Percentiles rank a stretch among this genome's conserved stretches.
Conservation (phyloP, 2,329 filamentous ascomycete genomes). For the Aspergillus ibericus region DNA sequence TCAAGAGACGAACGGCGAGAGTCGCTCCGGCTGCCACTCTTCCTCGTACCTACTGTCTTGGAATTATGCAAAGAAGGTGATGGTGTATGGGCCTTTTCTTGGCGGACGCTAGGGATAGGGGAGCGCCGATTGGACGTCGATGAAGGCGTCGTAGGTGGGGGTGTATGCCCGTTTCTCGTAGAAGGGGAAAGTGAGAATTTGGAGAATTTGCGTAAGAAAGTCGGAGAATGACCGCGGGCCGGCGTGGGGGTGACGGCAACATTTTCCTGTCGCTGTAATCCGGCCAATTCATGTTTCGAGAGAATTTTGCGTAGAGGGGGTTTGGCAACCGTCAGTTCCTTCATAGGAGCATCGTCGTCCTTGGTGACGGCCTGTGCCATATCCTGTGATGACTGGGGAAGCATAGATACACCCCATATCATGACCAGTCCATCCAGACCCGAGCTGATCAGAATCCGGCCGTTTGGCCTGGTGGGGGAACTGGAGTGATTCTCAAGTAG, state of each 20-base stretch:
- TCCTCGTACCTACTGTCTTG: slow-evolving; percentile 31
- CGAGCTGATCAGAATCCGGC: slow-evolving; percentile 64
- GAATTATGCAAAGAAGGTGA: slow-evolving; percentile 45
- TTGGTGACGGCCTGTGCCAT: slow-evolving; percentile 24
- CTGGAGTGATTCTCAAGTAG: slow-evolving; percentile 56
- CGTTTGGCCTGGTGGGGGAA: slow-evolving; percentile 46
- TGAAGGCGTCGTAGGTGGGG: slow-evolving; percentile 34
- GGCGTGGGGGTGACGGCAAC: slow-evolving; percentile 45
- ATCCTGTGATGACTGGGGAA: slow-evolving; percentile 35
- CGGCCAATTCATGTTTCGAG: slow-evolving; percentile 81
- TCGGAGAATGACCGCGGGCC: slow-evolving; percentile 49
- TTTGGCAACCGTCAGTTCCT: slow-evolving; percentile 56
- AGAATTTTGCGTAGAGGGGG: slow-evolving; percentile 82
- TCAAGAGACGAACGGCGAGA: slow-evolving; percentile 52
- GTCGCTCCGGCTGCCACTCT: slow-evolving; percentile 30
- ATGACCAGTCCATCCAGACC: slow-evolving; percentile 80
- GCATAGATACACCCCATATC: slow-evolving; percentile 62
- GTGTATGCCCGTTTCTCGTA: slow-evolving; percentile 30
- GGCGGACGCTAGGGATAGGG: slow-evolving; percentile 26
- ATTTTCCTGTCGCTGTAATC: slow-evolving; percentile 62
- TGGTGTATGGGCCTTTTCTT: slow-evolving; percentile 28
- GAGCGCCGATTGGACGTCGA: slow-evolving; percentile 33
- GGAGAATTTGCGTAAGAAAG: slow-evolving; percentile 56
- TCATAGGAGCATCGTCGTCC: slow-evolving; percentile 43
- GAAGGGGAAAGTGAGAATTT: slow-evolving; percentile 50